These are phyloP conservation scores for Leucoagaricus sp. DNA, from an alignment of 1,284 basidiomycete species.

Conservation along the genomic window DNA sequence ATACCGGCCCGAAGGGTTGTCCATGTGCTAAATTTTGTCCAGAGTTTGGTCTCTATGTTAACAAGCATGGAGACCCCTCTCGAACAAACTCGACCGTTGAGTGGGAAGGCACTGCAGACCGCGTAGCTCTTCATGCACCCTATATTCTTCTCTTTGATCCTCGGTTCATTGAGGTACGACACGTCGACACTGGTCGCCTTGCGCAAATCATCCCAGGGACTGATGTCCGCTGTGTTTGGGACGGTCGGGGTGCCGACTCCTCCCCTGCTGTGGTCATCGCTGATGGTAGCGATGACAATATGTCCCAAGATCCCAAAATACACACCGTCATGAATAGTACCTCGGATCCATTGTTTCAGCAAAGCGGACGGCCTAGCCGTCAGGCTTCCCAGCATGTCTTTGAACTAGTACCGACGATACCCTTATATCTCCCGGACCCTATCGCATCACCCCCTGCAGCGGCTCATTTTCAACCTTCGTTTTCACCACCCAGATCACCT, in stretches of 20 bases:
- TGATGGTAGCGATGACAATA: constrained; percentile 47
- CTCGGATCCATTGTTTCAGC: constrained; percentile 37
- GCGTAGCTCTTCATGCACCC: constrained; percentile 86
- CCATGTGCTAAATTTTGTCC: not conserved
- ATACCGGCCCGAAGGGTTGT: constrained; percentile 21
- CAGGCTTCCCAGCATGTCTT: constrained; percentile 75
- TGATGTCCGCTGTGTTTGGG: constrained; percentile 89
- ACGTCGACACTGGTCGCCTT: constrained; percentile 84
- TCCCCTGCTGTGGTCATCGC: constrained; percentile 62
- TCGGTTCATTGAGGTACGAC: constrained; percentile 91
- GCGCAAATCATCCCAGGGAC: constrained; percentile 89
- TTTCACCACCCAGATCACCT: constrained; percentile 61
- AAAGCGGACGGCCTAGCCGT: constrained; percentile 38
- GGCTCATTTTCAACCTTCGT: constrained; percentile 53
- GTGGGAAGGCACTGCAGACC: constrained; percentile 92
- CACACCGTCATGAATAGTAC: constrained; percentile 73
- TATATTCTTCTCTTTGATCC: constrained; percentile 91
- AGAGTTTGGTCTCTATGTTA: constrained; percentile 93
- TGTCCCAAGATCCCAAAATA: constrained; percentile 70
- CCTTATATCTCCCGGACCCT: constrained; percentile 53
- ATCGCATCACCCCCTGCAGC: constrained; percentile 64
- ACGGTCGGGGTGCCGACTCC: constrained; percentile 72
- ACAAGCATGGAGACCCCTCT: constrained; percentile 85
- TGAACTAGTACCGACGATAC: constrained; percentile 78
- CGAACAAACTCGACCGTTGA: constrained; percentile 78